These are phyloP conservation scores for Fraxinus platypoda DNA, from an alignment of 305 asterid genomes.

Conservation along the genomic window DNA sequence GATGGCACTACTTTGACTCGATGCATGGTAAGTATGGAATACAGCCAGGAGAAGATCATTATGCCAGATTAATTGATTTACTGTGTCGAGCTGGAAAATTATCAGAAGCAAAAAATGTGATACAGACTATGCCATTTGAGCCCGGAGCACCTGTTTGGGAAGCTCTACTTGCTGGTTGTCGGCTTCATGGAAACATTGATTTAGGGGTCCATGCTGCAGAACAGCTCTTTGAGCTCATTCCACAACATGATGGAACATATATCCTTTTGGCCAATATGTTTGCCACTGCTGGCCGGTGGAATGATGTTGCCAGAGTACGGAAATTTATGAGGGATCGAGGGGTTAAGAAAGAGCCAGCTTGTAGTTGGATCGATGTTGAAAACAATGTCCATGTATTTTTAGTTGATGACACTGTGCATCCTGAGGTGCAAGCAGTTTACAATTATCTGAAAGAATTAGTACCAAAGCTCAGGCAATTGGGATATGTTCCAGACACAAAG, in stretches of 20 bases:
- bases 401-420: constrained; percentile 77
- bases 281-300: constrained; percentile 69
- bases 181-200: constrained; percentile 70
- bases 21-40: constrained; percentile 56
- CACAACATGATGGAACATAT: constrained; percentile 84
- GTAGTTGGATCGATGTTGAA: constrained; percentile 91
- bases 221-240: constrained; percentile 59
- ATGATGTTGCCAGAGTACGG: constrained; percentile 63
- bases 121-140: constrained; percentile 55
- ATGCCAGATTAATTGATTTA: constrained; percentile 73
- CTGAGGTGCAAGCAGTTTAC: constrained; percentile 62
- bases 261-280: constrained; percentile 76
- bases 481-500: constrained; percentile 82
- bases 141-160: constrained; percentile 86
- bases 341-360: constrained; percentile 90
- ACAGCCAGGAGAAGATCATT: constrained; percentile 85
- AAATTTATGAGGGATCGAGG: constrained; percentile 86
- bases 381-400: constrained; percentile 78
- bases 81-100: constrained; percentile 79
- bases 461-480: constrained; percentile 61
- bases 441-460: constrained; percentile 53
- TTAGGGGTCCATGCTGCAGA: constrained; percentile 79
- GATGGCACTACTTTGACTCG: constrained; percentile 49
- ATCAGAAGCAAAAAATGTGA: constrained; percentile 59
- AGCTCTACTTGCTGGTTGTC: constrained; percentile 78